Percentiles rank a stretch among this genome's conserved stretches.
Evolutionary conservation across 164 flowering plant species (phyloP).

Genomic region (Vitis amurensis): DNA sequence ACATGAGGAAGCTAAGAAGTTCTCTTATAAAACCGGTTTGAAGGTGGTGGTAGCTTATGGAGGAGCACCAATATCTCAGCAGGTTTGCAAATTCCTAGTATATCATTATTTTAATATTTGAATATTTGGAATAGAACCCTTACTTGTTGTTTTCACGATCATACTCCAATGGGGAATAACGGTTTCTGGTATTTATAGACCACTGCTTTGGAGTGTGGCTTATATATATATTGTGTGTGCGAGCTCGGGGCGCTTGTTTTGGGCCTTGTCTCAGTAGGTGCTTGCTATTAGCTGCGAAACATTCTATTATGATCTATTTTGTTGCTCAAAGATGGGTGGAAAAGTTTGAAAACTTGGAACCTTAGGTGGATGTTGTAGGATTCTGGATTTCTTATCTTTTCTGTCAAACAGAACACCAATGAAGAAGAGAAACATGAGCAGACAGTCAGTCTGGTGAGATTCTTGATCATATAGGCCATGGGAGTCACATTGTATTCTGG

Average conservation of each 20-base stretch:
- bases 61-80: slow-evolving; percentile 55
- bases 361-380: background rate
- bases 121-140: too few relatives aligned
- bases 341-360: too few relatives aligned
- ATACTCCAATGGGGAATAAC: too few relatives aligned
- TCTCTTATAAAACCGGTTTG: slow-evolving; percentile 57
- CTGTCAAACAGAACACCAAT: background rate
- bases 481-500: background rate
- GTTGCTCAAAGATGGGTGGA: too few relatives aligned
- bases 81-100: slow-evolving; percentile 23
- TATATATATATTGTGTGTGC: too few relatives aligned
- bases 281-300: too few relatives aligned
- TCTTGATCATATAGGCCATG: background rate
- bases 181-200: too few relatives aligned
- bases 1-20: slow-evolving; percentile 65
- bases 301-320: too few relatives aligned
- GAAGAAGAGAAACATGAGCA: background rate
- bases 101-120: background rate
- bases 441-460: background rate
- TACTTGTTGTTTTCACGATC: background rate
- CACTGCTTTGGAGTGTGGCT: background rate
- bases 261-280: too few relatives aligned
- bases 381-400: background rate
- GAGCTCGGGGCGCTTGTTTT: too few relatives aligned
- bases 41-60: slow-evolving; percentile 65